Conservation (phyloP, 1,284 basidiomycete genomes). For the Peniophora sp. region DNA sequence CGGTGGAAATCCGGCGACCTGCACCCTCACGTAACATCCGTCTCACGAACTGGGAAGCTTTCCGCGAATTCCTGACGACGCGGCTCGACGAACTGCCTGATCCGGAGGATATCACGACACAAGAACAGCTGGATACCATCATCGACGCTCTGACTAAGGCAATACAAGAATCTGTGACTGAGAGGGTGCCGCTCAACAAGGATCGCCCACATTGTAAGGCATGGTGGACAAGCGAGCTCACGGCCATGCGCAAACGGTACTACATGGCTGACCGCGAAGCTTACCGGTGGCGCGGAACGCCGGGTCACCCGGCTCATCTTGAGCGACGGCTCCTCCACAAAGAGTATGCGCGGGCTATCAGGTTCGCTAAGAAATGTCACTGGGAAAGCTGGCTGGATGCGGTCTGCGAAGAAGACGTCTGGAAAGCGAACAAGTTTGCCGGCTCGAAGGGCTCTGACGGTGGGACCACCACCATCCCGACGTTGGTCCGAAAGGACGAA, state of each 20-base stretch:
- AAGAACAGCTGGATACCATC: constrained; percentile 7
- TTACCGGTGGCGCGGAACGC: constrained; percentile 6
- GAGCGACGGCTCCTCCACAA: constrained; percentile 9
- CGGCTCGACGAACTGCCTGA: not conserved
- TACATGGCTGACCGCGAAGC: constrained; percentile 13
- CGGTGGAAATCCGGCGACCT: constrained; percentile 4
- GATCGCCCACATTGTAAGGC: constrained; percentile 17
- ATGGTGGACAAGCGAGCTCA: constrained; percentile 21
- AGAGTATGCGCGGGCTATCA: constrained; percentile 22
- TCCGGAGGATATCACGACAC: constrained; percentile 1
- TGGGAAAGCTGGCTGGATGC: constrained; percentile 28
- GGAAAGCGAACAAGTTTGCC: constrained; percentile 25
- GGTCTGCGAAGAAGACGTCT: constrained; percentile 17
- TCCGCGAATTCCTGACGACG: constrained; percentile 9
- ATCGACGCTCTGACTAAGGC: constrained; percentile 7
- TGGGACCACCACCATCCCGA: constrained; percentile 22
- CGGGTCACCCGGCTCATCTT: constrained; percentile 9
- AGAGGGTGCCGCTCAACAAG: constrained; percentile 10
- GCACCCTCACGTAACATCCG: constrained; percentile 13
- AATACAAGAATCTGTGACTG: constrained; percentile 12
- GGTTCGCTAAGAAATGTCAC: constrained; percentile 22
- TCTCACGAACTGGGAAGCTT: constrained; percentile 16
- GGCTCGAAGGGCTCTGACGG: constrained; percentile 20
- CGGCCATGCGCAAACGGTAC: constrained; percentile 2
- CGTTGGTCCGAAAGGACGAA: constrained; percentile 9